Evolutionary conservation across 2,329 filamentous ascomycete species (phyloP), one percentile per base, ranked within the genome.

Genomic region (Microascus cirrosus): DNA sequence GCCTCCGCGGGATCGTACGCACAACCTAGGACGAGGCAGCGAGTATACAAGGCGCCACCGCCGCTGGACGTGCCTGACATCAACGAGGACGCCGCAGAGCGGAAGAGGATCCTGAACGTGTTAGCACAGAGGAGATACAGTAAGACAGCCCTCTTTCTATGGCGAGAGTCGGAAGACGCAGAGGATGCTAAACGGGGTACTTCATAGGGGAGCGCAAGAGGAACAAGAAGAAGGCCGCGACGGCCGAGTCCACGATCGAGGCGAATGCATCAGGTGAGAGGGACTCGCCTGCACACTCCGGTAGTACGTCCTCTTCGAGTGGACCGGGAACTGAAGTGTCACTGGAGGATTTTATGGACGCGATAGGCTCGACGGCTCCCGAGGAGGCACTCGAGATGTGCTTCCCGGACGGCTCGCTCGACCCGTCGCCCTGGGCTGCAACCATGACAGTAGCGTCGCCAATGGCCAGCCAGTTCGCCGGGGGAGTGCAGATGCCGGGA

Each of bases 81-180:
- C 20, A 73, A 77, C 5, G 69, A 80, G 24, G 72, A 82, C 66
- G 75, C 78, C 1, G 69, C 73, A 2, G 78, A 82, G 65, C 70
- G 79, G 24, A 82, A 81, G 64, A 70, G 79, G 12, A 70, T 80
- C 1, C 61, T 82, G 24, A 81, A 81, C 58, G 75, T 82, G 11
- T 65, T 82, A 39, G 78, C 79, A 1, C 79, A 82, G 60, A 71
- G 79, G 53, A 70, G 79, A 69, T 82, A 82, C 58, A 69, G 77
- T 78, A 62, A 64, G 65, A n/a, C 24, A 20, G 13, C 18, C 42
- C 18, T 20, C 8, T 20, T 24, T 24, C n/a, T 3, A 24, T 11
- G 12, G 45, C n/a, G n/a, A 8, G 42, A 48, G n/a, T 50, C 11
- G 6, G 20, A 10, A 50, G 22, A 20, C 2, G 2, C 20, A 6